Evolutionary conservation across 768 basidiomycete species (phyloP).

Genomic region (Tubosaeta sp.): DNA sequence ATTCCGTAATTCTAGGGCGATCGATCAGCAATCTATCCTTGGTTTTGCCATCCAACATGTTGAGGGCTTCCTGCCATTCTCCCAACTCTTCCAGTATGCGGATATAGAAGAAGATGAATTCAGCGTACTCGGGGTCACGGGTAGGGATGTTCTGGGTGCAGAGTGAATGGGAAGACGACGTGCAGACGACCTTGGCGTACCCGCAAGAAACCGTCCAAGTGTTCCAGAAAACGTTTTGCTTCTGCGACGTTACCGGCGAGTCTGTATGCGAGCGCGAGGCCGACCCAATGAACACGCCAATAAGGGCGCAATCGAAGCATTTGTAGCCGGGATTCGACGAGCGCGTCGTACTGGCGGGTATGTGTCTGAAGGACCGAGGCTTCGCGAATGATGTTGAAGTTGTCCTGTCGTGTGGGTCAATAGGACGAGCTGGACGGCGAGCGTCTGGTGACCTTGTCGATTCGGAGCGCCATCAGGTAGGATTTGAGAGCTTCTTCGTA

Average conservation of each 20-base stretch:
- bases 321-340: constrained; percentile 78
- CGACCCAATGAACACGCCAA: constrained; percentile 86
- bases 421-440: background rate
- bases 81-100: constrained; percentile 69
- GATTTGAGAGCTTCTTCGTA: constrained; percentile 93
- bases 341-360: constrained; percentile 69
- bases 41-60: constrained; percentile 57
- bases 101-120: constrained; percentile 75
- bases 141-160: constrained; percentile 60
- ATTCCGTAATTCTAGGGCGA: constrained; percentile 62
- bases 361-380: constrained; percentile 87
- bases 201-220: constrained; percentile 69
- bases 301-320: constrained; percentile 79
- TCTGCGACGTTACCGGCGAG: constrained; percentile 70
- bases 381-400: constrained; percentile 89
- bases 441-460: constrained; percentile 69
- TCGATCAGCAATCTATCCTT: constrained; percentile 69
- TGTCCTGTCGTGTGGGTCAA: constrained; percentile 56
- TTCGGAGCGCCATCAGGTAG: constrained; percentile 82
- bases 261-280: constrained; percentile 83
- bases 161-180: constrained; percentile 5
- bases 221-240: constrained; percentile 67
- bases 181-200: constrained; percentile 30
- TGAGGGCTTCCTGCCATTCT: constrained; percentile 54
- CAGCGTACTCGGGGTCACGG: constrained; percentile 80